Percentiles rank a stretch among this genome's conserved stretches.
Conservation (phyloP, 257 asterid species). For the Sherardia arvensis region DNA sequence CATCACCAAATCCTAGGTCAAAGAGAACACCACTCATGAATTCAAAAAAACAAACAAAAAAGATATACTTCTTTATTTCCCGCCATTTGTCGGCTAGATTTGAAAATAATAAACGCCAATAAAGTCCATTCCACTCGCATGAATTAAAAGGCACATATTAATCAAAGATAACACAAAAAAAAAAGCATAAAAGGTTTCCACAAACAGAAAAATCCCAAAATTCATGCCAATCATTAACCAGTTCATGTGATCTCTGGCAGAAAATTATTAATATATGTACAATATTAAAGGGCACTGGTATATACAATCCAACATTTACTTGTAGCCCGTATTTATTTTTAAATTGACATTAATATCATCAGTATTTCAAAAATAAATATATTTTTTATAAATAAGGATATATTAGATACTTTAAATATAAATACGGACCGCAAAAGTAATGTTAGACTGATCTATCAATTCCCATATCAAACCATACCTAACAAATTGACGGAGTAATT, state of each 20-base stretch:
- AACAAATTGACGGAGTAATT: not conserved
- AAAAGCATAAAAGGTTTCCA: conserved; percentile 26
- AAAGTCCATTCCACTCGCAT: conserved; percentile 2
- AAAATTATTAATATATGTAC: not conserved
- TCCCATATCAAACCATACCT: not conserved
- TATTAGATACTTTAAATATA: too few relatives aligned
- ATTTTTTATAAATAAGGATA: too few relatives aligned
- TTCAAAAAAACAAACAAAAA: not conserved
- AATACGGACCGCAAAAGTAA: too few relatives aligned
- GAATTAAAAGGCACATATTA: conserved; percentile 5
- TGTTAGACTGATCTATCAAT: too few relatives aligned
- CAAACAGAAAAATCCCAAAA: not conserved
- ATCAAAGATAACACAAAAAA: conserved; percentile 12
- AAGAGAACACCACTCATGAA: conserved; percentile 8
- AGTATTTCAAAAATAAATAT: too few relatives aligned
- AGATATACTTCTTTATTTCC: conserved; percentile 10
- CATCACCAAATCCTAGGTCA: conserved; percentile 28
- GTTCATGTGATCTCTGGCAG: not conserved
- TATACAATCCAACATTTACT: too few relatives aligned
- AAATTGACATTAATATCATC: too few relatives aligned
- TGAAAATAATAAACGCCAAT: not conserved
- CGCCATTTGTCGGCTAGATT: conserved; percentile 24
- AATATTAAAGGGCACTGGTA: too few relatives aligned
- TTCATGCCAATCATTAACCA: conserved; percentile 4
- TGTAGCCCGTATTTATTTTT: too few relatives aligned